Evolutionary conservation across 768 basidiomycete genomes (phyloP).

Genomic region (Tephrocybe rancida): DNA sequence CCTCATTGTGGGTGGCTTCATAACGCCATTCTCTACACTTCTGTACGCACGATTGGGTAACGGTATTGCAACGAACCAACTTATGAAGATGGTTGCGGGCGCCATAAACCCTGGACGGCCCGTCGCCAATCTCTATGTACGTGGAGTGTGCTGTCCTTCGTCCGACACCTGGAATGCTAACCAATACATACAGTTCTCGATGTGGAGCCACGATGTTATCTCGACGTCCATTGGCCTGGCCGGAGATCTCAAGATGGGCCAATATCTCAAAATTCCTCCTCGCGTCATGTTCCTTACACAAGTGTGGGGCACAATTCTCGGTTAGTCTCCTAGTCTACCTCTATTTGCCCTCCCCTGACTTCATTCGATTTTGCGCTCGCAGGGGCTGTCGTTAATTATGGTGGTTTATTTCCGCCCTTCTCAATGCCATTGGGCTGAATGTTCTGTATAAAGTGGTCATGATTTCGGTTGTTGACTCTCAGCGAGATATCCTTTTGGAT

Average conservation of each 20-base stretch:
- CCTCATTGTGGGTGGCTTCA: constrained; percentile 49
- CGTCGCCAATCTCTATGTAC: constrained; percentile 69
- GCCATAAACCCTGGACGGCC: constrained; percentile 63
- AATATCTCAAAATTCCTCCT: constrained; percentile 44
- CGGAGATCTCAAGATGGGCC: constrained; percentile 71
- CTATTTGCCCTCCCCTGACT: background rate
- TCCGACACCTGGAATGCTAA: background rate
- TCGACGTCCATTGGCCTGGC: constrained; percentile 55
- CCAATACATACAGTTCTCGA: constrained; percentile 49
- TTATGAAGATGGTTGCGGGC: constrained; percentile 69
- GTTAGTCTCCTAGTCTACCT: constrained; percentile 20
- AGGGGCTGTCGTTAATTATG: constrained; percentile 42
- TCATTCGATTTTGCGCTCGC: background rate
- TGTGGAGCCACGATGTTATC: constrained; percentile 69
- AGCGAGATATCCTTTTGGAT: constrained; percentile 53
- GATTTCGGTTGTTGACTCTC: constrained; percentile 52
- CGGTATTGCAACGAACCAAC: constrained; percentile 58
- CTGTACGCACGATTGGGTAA: constrained; percentile 63
- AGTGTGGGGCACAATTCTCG: constrained; percentile 66
- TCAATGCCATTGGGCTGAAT: background rate
- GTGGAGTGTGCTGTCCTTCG: constrained; percentile 11
- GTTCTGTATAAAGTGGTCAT: constrained; percentile 47
- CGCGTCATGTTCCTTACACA: constrained; percentile 46
- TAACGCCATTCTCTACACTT: constrained; percentile 56
- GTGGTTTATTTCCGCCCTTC: constrained; percentile 19